Conservation (phyloP, 805 yeast species). For the Komagataella ulmi region DNA sequence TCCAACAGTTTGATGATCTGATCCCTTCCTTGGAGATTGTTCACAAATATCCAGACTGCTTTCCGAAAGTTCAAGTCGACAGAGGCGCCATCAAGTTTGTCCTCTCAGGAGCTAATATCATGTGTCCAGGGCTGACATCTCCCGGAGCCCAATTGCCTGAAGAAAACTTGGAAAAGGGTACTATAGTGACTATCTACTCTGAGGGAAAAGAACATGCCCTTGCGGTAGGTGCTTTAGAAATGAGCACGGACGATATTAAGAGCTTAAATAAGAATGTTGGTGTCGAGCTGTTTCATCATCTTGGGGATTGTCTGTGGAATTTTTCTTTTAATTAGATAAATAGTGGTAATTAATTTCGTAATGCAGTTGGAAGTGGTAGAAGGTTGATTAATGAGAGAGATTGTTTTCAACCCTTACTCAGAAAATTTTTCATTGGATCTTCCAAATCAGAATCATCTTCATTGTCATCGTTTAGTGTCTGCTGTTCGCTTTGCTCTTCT, state of each 20-base stretch:
- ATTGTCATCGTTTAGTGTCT: conserved; percentile 1
- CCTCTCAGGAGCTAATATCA: conserved; percentile 89
- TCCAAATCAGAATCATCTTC: conserved; percentile 17
- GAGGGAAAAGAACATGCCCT: conserved; percentile 88
- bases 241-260: conserved; percentile 87
- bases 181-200: conserved; percentile 75
- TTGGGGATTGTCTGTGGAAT: conserved; percentile 86
- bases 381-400: background rate
- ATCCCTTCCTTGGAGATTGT: conserved; percentile 66
- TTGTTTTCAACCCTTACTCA: conserved; percentile 4
- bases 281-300: conserved; percentile 66
- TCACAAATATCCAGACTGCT: conserved; percentile 71
- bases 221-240: conserved; percentile 77
- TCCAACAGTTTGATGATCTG: conserved; percentile 70
- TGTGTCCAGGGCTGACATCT: conserved; percentile 92
- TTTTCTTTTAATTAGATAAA: conserved; percentile 12
- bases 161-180: conserved; percentile 47
- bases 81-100: conserved; percentile 95
- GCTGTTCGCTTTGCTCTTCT: background rate
- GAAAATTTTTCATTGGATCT: conserved; percentile 23
- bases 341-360: background rate
- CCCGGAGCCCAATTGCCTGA: conserved; percentile 77
- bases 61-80: conserved; percentile 83
- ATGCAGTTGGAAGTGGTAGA: background rate
- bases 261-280: conserved; percentile 79